phyloP scores from a whole-genome alignment of 257 asterid genomes.

The Cordia subcordata region DNA sequence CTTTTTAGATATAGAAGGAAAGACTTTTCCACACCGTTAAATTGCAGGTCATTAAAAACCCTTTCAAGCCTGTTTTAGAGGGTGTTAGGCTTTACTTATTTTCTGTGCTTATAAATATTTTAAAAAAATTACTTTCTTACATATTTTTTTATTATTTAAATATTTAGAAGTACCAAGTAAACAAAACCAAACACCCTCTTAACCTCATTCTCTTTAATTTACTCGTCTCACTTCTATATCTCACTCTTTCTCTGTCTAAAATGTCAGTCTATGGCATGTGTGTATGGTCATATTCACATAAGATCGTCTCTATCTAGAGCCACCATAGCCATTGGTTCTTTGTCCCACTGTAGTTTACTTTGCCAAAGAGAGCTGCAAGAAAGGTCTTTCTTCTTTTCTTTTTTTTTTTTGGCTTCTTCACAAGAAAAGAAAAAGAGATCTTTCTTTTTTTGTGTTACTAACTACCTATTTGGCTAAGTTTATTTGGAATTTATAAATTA shows the following conservation, averaged over 20 bases:
- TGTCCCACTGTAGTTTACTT: conserved; percentile 9
- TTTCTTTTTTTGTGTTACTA: too few species aligned
- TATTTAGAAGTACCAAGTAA: too few species aligned
- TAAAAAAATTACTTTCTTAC: too few species aligned
- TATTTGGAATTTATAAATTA: too few species aligned
- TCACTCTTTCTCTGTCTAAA: conserved; percentile 9
- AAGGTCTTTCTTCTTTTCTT: conserved; percentile 7
- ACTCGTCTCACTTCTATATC: conserved; percentile 4
- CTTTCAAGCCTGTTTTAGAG: conserved; percentile 10
- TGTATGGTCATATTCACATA: conserved; percentile 35
- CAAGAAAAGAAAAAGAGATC: too few species aligned
- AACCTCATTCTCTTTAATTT: conserved; percentile 11
- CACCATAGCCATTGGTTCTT: conserved; percentile 15
- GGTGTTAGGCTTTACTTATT: too few species aligned
- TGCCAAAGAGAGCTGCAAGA: conserved; percentile 11
- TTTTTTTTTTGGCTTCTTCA: too few species aligned
- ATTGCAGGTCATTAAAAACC: conserved; percentile 13
- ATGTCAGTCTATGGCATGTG: conserved; percentile 37
- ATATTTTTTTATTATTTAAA: too few species aligned
- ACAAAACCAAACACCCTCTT: too few species aligned
- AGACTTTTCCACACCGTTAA: conserved; percentile 23
- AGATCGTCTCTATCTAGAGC: conserved; percentile 31
- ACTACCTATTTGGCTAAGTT: too few species aligned
- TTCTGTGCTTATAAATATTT: too few species aligned
- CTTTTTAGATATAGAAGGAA: conserved; percentile 19